Percentiles rank a stretch among this genome's conserved stretches.
These are phyloP conservation scores for Rickenella mellea DNA, from an alignment of 768 basidiomycete species.

Conservation along the genomic window DNA sequence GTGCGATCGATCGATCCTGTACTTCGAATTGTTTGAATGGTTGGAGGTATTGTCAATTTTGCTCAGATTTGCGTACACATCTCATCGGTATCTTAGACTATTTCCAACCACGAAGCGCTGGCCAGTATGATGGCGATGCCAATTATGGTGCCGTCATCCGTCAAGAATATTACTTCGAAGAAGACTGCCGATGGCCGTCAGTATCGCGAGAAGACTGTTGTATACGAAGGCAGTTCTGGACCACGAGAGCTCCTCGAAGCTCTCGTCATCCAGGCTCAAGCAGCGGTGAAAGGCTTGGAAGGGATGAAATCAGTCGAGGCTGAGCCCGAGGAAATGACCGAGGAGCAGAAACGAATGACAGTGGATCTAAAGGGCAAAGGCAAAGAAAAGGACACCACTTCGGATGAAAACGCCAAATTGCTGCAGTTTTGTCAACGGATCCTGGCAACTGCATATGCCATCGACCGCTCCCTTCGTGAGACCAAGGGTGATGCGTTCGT, in stretches of 20 bases:
- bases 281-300: conserved; percentile 82
- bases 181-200: conserved; percentile 34
- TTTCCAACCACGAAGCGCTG: conserved; percentile 86
- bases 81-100: conserved; percentile 48
- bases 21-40: conserved; percentile 89
- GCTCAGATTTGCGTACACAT: neutral
- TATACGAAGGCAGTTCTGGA: conserved; percentile 86
- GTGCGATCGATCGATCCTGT: conserved; percentile 78
- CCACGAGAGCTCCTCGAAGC: conserved; percentile 89
- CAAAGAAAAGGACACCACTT: conserved; percentile 36
- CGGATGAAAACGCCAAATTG: conserved; percentile 71
- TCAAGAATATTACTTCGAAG: conserved; percentile 55
- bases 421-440: conserved; percentile 81
- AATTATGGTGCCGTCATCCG: conserved; percentile 75
- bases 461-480: conserved; percentile 80
- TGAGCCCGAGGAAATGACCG: conserved; percentile 61
- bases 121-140: conserved; percentile 98
- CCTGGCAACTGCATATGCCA: conserved; percentile 69
- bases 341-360: conserved; percentile 86
- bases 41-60: conserved; percentile 53
- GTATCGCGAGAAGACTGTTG: conserved; percentile 70
- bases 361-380: conserved; percentile 54
- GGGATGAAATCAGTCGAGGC: conserved; percentile 42
- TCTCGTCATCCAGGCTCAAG: conserved; percentile 86
- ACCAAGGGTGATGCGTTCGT: conserved; percentile 87